A percentile compares a stretch with the other conserved stretches of the same genome.
phyloP scores from a whole-genome alignment of 1,284 basidiomycete species.

The Cronartium ribicola region DNA sequence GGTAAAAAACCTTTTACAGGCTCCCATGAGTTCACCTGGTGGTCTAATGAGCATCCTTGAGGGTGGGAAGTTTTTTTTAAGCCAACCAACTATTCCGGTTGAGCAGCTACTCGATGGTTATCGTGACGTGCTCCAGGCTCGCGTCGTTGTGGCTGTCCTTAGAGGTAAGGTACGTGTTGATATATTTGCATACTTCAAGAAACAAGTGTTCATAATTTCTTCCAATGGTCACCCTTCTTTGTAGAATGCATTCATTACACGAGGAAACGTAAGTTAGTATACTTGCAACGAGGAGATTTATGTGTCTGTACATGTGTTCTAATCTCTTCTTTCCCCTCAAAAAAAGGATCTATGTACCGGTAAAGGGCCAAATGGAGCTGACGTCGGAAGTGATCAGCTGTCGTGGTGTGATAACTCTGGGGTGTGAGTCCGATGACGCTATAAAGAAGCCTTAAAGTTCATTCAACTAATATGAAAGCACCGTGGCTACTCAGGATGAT shows the following conservation, averaged over 20 bases:
- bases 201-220: not conserved
- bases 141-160: slow-evolving; percentile 15
- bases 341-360: slow-evolving; percentile 22
- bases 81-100: not conserved
- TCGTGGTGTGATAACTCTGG: slow-evolving; percentile 33
- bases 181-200: slow-evolving; percentile 1
- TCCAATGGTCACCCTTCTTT: not conserved
- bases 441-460: not conserved
- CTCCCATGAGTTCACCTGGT: not conserved
- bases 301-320: not conserved
- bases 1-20: not conserved
- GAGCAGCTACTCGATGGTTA: slow-evolving; percentile 3
- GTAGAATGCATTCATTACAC: slow-evolving; percentile 34
- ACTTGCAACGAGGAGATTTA: not conserved
- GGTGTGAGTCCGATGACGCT: not conserved
- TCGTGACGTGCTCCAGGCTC: not conserved
- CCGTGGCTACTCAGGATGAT: slow-evolving; percentile 20
- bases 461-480: not conserved
- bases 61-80: not conserved
- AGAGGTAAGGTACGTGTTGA: slow-evolving; percentile 18
- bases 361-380: slow-evolving; percentile 21
- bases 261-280: slow-evolving; percentile 11
- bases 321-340: not conserved
- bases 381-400: slow-evolving; percentile 15
- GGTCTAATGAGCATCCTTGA: slow-evolving; percentile 27